Percentiles rank a stretch among this genome's conserved stretches.
Conservation (phyloP, 1,284 basidiomycete species). For the Trichosporon ovoides region DNA sequence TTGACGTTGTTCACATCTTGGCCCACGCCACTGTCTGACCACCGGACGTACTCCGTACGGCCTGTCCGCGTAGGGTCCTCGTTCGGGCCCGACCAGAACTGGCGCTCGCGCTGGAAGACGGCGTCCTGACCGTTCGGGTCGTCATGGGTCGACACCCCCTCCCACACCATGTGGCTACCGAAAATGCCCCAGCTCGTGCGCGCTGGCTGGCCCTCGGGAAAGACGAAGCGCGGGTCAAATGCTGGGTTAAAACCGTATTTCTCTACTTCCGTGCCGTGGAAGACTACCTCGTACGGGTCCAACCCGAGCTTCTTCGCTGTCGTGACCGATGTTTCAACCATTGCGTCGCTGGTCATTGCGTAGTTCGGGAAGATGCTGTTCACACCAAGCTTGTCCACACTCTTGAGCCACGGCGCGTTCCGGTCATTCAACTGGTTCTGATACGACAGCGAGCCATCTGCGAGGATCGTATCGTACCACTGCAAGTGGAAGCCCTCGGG, state of each 20-base stretch:
- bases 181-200: not conserved
- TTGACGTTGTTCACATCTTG: not conserved
- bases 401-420: not conserved
- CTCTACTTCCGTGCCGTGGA: not conserved
- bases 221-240: not conserved
- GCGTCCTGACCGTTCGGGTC: not conserved
- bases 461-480: conserved; percentile 2
- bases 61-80: not conserved
- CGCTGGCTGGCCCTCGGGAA: not conserved
- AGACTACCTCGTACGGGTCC: not conserved
- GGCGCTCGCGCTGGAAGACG: not conserved
- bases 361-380: not conserved
- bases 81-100: not conserved
- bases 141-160: not conserved
- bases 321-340: not conserved
- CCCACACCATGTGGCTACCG: not conserved
- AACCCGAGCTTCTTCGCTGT: not conserved
- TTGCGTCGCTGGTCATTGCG: not conserved
- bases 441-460: not conserved
- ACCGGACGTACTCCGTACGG: not conserved
- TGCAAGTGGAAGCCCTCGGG: conserved; percentile 1
- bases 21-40: not conserved
- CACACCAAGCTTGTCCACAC: not conserved
- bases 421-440: not conserved
- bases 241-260: not conserved